Evolutionary conservation across 2,329 filamentous ascomycete genomes (phyloP).

Genomic region (Fusarium oligoseptatum): DNA sequence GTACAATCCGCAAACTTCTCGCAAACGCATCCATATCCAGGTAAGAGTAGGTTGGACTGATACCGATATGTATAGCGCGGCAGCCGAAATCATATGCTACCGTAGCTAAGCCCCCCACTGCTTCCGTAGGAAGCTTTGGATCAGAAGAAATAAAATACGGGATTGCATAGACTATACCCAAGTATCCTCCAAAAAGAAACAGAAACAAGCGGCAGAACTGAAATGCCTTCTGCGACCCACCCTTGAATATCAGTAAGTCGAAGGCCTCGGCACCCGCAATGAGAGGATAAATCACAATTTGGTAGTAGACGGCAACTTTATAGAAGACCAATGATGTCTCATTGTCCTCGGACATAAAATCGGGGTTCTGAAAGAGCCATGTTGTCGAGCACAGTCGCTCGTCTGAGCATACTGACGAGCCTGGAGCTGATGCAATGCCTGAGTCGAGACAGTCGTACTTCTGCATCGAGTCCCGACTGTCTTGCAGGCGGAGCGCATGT

Average conservation of each 20-base stretch:
- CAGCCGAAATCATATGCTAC: not conserved
- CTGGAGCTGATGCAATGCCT: not conserved
- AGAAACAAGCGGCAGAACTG: not conserved
- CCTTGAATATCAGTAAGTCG: not conserved
- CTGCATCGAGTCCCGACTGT: not conserved
- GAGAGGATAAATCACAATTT: not conserved
- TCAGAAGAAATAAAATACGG: not conserved
- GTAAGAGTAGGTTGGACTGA: constrained; percentile 2
- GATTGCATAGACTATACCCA: not conserved
- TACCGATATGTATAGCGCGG: not conserved
- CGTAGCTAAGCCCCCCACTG: not conserved
- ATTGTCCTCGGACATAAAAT: not conserved
- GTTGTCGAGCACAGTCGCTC: not conserved
- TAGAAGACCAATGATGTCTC: not conserved
- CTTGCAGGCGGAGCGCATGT: not conserved
- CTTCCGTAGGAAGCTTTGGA: not conserved
- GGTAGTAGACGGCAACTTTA: not conserved
- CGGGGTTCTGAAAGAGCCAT: constrained; percentile 5
- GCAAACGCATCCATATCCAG: not conserved
- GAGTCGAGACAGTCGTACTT: not conserved
- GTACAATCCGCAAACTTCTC: not conserved
- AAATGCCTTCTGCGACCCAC: not conserved
- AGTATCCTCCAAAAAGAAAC: not conserved
- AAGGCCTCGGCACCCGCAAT: not conserved
- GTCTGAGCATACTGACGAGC: not conserved